phyloP scores from a whole-genome alignment of 306 rosid genomes.

The Inga laurina region DNA sequence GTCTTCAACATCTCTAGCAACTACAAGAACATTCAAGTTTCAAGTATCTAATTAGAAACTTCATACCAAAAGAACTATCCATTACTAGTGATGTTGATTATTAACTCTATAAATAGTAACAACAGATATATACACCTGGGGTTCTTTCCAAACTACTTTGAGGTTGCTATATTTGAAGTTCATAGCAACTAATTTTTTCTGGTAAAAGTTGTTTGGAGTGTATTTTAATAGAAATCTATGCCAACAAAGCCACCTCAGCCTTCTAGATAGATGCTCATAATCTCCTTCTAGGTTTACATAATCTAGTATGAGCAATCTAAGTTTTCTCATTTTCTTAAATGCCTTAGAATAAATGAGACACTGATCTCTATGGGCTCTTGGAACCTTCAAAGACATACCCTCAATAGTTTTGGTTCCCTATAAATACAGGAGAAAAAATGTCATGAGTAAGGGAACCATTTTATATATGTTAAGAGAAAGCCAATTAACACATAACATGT shows the following conservation, averaged over 20 bases:
- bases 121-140: slow-evolving; percentile 29
- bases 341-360: not conserved
- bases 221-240: slow-evolving; percentile 21
- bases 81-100: too few species aligned
- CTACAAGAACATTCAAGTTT: slow-evolving; percentile 2
- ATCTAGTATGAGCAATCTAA: slow-evolving; percentile 44
- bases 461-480: too few species aligned
- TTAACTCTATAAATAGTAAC: too few species aligned
- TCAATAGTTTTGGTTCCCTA: slow-evolving; percentile 17
- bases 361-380: not conserved
- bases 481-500: too few species aligned
- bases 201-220: too few species aligned
- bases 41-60: not conserved
- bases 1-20: slow-evolving; percentile 25
- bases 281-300: slow-evolving; percentile 23
- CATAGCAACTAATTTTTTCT: slow-evolving; percentile 24
- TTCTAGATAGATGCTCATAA: slow-evolving; percentile 28
- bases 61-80: too few species aligned
- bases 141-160: slow-evolving; percentile 33
- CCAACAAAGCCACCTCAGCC: slow-evolving; percentile 49
- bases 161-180: slow-evolving; percentile 39
- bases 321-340: slow-evolving; percentile 29
- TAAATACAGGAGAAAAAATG: not conserved
- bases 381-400: slow-evolving; percentile 20
- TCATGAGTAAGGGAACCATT: not conserved